Percentiles rank a stretch among this genome's conserved stretches.
These are phyloP conservation scores for Bodo saltans DNA, from an alignment of 78 protist genomes.

Conservation along the genomic window DNA sequence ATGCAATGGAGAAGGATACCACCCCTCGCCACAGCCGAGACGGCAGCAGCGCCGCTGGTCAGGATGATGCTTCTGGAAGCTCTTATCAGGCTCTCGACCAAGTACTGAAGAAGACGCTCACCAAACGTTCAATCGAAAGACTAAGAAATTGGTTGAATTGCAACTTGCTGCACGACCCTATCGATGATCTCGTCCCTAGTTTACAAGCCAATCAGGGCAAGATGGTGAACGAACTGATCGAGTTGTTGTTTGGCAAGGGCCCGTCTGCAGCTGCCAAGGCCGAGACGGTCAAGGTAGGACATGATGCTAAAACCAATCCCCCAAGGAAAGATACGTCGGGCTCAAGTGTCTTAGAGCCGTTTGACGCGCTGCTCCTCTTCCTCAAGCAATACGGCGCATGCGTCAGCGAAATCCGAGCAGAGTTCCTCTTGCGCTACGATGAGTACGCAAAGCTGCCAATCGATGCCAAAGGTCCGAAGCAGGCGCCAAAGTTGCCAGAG, in stretches of 20 bases:
- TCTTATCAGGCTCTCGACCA: not conserved
- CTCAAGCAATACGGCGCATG: slow-evolving; percentile 23
- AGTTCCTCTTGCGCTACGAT: slow-evolving; percentile 37
- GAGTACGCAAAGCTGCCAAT: slow-evolving; percentile 14
- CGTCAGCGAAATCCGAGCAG: slow-evolving; percentile 22
- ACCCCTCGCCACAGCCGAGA: no score
- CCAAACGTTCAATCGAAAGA: not conserved
- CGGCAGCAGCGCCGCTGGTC: not conserved
- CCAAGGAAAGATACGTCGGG: not conserved
- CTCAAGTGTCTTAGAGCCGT: not conserved
- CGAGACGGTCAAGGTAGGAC: no score
- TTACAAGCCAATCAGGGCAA: not conserved
- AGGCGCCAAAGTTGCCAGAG: slow-evolving; percentile 14
- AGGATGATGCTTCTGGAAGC: not conserved
- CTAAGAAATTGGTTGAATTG: slow-evolving; percentile 22
- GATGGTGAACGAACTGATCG: slow-evolving; percentile 13
- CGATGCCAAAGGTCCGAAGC: not conserved
- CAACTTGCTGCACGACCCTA: slow-evolving; percentile 30
- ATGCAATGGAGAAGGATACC: not conserved
- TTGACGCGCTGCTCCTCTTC: slow-evolving; percentile 19
- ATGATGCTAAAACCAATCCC: no score
- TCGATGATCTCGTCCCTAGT: slow-evolving; percentile 19
- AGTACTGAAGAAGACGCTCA: not conserved
- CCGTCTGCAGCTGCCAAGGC: not conserved
- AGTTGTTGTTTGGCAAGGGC: slow-evolving; percentile 2